A percentile compares a stretch with the other conserved stretches of the same genome.
Evolutionary conservation across 345 rosid genomes (phyloP).

Genomic region (Adansonia digitata): DNA sequence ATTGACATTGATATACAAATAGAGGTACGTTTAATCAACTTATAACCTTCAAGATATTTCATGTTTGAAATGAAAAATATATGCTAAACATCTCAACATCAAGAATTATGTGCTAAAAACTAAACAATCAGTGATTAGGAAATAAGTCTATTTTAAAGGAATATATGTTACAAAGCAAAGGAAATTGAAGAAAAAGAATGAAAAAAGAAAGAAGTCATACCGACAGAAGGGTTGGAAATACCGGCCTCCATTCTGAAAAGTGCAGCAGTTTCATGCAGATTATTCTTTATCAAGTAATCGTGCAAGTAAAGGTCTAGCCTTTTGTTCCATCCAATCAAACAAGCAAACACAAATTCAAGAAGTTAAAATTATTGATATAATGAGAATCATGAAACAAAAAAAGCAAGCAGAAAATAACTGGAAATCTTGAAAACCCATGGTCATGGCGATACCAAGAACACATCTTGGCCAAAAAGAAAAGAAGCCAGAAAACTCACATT

Average conservation of each 20-base stretch:
- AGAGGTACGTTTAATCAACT: neutral
- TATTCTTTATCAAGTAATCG: conserved; percentile 32
- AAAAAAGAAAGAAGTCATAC: conserved; percentile 13
- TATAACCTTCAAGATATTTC: neutral
- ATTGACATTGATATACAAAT: neutral
- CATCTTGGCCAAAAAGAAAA: neutral
- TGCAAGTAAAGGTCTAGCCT: conserved; percentile 32
- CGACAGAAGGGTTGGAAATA: conserved; percentile 18
- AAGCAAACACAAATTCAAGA: neutral
- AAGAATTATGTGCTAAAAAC: neutral
- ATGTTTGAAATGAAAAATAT: neutral
- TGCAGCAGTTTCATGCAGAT: conserved; percentile 28
- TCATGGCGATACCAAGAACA: neutral
- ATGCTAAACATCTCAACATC: neutral
- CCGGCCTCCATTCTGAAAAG: conserved; percentile 26
- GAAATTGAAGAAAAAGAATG: neutral
- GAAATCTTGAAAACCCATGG: neutral
- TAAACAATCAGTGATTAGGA: neutral
- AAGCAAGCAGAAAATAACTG: neutral
- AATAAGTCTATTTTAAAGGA: neutral
- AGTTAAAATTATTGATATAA: neutral
- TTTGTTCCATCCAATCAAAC: conserved; percentile 4
- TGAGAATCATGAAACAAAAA: neutral
- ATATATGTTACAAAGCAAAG: too few species aligned
- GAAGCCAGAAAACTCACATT: neutral